phyloP scores from a whole-genome alignment of 345 rosid genomes.

The Lumnitzera racemosa region DNA sequence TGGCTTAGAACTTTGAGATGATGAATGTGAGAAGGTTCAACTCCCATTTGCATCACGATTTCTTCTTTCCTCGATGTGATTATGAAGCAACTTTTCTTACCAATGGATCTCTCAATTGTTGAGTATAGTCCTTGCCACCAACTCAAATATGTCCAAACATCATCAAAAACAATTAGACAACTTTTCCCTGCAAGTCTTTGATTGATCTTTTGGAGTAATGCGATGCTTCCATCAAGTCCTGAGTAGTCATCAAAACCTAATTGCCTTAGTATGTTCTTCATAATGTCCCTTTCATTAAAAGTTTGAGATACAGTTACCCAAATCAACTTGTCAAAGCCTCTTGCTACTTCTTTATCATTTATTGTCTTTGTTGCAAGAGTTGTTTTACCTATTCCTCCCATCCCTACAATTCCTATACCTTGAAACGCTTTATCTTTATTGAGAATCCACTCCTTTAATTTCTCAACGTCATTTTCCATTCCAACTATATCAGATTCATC shows the following conservation, averaged over 20 bases:
- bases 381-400: conserved; percentile 32
- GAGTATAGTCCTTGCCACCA: conserved; percentile 2
- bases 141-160: conserved; percentile 14
- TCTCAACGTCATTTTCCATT: conserved; percentile 11
- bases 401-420: conserved; percentile 22
- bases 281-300: conserved; percentile 11
- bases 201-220: conserved; percentile 10
- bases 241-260: conserved; percentile 6
- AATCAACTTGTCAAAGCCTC: conserved; percentile 14
- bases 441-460: conserved; percentile 20
- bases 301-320: conserved; percentile 23
- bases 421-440: neutral
- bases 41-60: neutral
- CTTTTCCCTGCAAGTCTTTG: conserved; percentile 4
- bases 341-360: conserved; percentile 8
- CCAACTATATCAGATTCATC: conserved; percentile 16
- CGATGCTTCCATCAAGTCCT: neutral
- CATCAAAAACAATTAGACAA: conserved; percentile 20
- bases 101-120: neutral
- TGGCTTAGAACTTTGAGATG: neutral
- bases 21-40: neutral
- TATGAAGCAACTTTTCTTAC: conserved; percentile 1
- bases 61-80: neutral
- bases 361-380: conserved; percentile 19
- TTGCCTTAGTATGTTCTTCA: conserved; percentile 18